phyloP scores from a whole-genome alignment of 495 filamentous ascomycete genomes.

The Astrothelium macrocarpum region DNA sequence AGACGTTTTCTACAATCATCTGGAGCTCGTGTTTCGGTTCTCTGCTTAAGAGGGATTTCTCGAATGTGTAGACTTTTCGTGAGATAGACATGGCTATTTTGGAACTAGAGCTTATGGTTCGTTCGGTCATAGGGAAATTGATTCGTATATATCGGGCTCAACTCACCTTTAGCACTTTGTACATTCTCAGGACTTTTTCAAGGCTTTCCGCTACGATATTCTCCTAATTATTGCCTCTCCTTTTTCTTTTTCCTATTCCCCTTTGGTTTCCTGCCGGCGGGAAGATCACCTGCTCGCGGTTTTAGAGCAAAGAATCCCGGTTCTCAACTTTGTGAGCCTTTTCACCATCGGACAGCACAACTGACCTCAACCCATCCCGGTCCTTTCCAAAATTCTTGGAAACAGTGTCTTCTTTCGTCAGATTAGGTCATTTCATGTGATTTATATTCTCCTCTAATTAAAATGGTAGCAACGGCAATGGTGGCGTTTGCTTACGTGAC shows the following conservation, averaged over 20 bases:
- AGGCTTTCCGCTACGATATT: too few species aligned
- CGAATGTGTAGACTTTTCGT: not conserved
- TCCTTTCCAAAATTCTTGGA: too few species aligned
- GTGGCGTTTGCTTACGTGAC: not conserved
- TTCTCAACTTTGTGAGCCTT: too few species aligned
- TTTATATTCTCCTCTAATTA: not conserved
- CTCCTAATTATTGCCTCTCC: too few species aligned
- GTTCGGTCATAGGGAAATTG: not conserved
- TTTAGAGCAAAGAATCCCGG: too few species aligned
- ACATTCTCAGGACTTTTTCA: not conserved
- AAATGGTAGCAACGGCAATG: not conserved
- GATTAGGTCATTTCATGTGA: not conserved
- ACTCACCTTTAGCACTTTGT: not conserved
- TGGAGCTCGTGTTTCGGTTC: not conserved
- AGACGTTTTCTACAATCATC: not conserved
- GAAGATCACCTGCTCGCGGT: not conserved
- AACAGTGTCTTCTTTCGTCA: not conserved
- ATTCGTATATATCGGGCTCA: not conserved
- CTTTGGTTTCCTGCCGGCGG: not conserved
- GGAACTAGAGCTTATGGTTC: not conserved
- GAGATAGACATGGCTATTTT: not conserved
- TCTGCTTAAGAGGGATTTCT: not conserved
- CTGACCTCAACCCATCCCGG: not conserved
- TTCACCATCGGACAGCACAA: not conserved
- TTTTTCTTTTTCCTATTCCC: not conserved